These are phyloP conservation scores for Volvox africanus DNA, from an alignment of 139 green algal species.

Conservation along the genomic window DNA sequence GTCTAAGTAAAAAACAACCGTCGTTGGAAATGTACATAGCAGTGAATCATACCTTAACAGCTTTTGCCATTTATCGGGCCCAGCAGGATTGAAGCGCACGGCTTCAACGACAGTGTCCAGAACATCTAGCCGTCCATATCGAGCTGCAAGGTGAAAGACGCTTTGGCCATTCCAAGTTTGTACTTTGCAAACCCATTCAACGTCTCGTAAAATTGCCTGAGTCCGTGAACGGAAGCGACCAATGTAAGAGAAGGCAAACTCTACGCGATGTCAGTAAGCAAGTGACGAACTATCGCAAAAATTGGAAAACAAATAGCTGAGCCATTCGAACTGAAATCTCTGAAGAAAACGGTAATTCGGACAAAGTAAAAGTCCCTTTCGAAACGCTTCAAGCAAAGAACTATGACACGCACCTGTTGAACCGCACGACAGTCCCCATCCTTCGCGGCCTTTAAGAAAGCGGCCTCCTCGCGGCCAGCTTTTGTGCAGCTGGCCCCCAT, in stretches of 20 bases:
- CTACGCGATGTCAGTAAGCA: no score
- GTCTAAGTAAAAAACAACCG: no score
- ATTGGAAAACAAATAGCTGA: no score
- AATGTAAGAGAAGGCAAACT: no score
- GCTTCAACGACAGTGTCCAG: conserved; percentile 50
- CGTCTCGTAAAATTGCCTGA: conserved; percentile 14
- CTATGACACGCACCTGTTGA: neutral
- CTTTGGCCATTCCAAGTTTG: conserved; percentile 55
- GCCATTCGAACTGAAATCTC: no score
- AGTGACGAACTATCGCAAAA: no score
- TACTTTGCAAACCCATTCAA: conserved; percentile 11
- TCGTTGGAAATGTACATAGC: no score
- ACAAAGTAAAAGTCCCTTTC: no score
- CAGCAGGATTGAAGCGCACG: conserved; percentile 30
- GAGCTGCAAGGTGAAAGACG: conserved; percentile 53
- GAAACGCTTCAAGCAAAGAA: no score
- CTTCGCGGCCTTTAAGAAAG: conserved; percentile 40
- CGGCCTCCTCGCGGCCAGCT: conserved; percentile 30
- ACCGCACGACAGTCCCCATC: conserved; percentile 2
- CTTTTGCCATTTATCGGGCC: conserved; percentile 18
- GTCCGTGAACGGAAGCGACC: neutral
- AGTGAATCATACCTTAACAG: conserved; percentile 14
- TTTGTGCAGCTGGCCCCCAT: conserved; percentile 44
- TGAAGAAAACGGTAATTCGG: no score
- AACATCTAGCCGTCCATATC: conserved; percentile 45